Evolutionary conservation across 108 stramenopile species (phyloP), one percentile per base, ranked within the genome.

Genomic region (Cylindrotheca closterium): DNA sequence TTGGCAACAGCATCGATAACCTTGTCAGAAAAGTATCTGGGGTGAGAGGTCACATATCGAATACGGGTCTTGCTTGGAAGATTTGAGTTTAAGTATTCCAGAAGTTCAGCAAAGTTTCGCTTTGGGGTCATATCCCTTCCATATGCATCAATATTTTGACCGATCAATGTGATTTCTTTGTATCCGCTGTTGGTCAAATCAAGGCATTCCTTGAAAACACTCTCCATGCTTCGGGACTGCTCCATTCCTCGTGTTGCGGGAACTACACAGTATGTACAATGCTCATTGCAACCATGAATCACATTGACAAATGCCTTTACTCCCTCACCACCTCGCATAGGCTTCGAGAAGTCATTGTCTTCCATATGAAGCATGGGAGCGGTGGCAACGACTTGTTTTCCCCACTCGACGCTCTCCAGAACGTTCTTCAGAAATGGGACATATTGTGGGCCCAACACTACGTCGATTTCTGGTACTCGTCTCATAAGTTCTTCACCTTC

Each of bases 71-170:
- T 80, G 22, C 54, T 62, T 0, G 68, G 51, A 22, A 78, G 79
- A 48, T 82, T 83, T 47, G 76, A 65, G 63, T 87, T 88, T 34
- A 94, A 76, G 66, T 75, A 91, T 51, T 76, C 70, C 29, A 97
- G 63, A 30, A 97, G 80, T 47, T 96, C 93, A 24, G 92, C 80
- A 78, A 97, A 97, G n/a, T 74, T 83, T 46, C 92, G 75, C 65
- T 78, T 82, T 12, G 96, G 96, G 18, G 49, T 65, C 87, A 96
- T 87, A 60, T 96, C 95, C 4, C 96, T 70, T 23, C 96, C 96
- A 47, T 92, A 97, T 19, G 96, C 94, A 67, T 97, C 95, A 55
- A 97, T 93, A 75, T 97, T 97, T 77, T 97, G 96, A 18, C 96
- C 96, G 47, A 97, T 76, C 30, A 97, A 80, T 5, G 95, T 97